These are phyloP conservation scores for Phlegmacium glaucopus DNA, from an alignment of 768 basidiomycete genomes.

Conservation along the genomic window DNA sequence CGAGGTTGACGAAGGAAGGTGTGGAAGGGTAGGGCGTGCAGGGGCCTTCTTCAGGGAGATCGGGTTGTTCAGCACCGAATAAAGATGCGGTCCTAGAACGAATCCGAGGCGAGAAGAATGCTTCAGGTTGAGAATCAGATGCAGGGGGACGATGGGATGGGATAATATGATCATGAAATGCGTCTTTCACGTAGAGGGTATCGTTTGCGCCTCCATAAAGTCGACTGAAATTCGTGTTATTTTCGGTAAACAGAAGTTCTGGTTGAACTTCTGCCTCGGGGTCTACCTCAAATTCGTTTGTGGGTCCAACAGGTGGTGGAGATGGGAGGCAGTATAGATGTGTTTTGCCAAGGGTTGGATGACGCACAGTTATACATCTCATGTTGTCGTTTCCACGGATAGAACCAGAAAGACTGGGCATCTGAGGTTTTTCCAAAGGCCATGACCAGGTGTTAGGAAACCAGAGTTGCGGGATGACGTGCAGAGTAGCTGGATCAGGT, in stretches of 20 bases:
- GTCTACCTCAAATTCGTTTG: constrained; percentile 60
- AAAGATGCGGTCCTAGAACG: constrained; percentile 47
- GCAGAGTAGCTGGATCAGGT: constrained; percentile 89
- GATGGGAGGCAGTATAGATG: constrained; percentile 89
- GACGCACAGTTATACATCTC: constrained; percentile 66
- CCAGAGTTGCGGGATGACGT: constrained; percentile 94
- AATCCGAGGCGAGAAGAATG: constrained; percentile 46
- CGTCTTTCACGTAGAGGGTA: constrained; percentile 88
- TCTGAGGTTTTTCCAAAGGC: constrained; percentile 63
- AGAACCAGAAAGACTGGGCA: constrained; percentile 58
- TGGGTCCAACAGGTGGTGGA: constrained; percentile 82
- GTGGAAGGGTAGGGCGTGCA: constrained; percentile 56
- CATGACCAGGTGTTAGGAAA: constrained; percentile 99
- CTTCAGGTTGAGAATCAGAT: constrained; percentile 39
- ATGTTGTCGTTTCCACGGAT: constrained; percentile 45
- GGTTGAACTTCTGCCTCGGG: constrained; percentile 74
- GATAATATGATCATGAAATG: constrained; percentile 97
- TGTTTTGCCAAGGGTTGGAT: constrained; percentile 71
- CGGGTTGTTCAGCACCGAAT: constrained; percentile 34
- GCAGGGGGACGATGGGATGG: constrained; percentile 70
- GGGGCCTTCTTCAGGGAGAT: constrained; percentile 48
- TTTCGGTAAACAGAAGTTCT: constrained; percentile 91
- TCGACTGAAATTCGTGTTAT: constrained; percentile 92
- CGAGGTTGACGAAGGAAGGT: constrained; percentile 76
- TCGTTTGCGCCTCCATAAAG: constrained; percentile 88